These are phyloP conservation scores for Monosporozyma aerobia DNA, from an alignment of 805 yeast genomes.

Conservation along the genomic window DNA sequence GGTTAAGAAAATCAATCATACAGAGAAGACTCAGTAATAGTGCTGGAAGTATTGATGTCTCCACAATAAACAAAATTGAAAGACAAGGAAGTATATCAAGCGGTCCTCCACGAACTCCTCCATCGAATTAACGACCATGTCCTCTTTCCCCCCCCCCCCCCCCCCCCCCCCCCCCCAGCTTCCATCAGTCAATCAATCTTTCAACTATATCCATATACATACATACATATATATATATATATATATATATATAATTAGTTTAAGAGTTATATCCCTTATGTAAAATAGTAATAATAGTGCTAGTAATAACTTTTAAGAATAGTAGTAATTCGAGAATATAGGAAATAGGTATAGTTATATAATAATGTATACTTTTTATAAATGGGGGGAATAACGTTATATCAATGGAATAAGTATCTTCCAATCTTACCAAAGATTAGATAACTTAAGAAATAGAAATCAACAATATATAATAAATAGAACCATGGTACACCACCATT, in stretches of 20 bases:
- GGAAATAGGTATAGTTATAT: neutral
- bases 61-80: slow-evolving; percentile 8
- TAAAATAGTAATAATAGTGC: no score
- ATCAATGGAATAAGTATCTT: slow-evolving; percentile 1
- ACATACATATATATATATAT: neutral
- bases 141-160: no score
- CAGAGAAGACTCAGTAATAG: slow-evolving; percentile 30
- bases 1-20: slow-evolving; percentile 28
- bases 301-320: no score
- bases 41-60: slow-evolving; percentile 23
- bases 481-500: slow-evolving; percentile 8
- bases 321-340: no score
- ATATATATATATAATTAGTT: neutral
- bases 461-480: slow-evolving; percentile 21
- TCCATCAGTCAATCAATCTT: neutral
- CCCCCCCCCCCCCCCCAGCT: no score
- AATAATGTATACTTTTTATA: neutral
- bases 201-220: no score
- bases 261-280: no score
- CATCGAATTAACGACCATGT: slow-evolving; percentile 22
- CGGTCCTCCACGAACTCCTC: slow-evolving; percentile 31
- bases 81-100: slow-evolving; percentile 31
- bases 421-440: slow-evolving; percentile 64
- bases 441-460: slow-evolving; percentile 58
- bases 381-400: no score